Base-by-base conservation (phyloP, 805 yeast genomes). In the Cyberlindnera euphorbiiphila region DNA sequence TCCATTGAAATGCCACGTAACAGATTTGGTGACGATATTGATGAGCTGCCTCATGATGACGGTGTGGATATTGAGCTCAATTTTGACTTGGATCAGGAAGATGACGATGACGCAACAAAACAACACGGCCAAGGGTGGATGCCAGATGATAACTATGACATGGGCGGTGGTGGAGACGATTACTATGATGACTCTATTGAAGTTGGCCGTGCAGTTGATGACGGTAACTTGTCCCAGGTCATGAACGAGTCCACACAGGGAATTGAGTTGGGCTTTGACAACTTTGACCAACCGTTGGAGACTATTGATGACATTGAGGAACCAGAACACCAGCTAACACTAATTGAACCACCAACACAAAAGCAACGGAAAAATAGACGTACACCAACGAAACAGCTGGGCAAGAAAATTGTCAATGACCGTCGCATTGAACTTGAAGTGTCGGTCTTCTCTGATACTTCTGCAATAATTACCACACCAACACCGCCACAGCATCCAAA, bases 1-100 rank as follows among this genome's bases (percentile, higher is more conserved):
- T 81, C 89, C 0, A 69, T 85, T 29, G 95, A 85, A 56, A 50
- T 78, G 29, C 85, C 82, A 9, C 73, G 93, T 58, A 70, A 72
- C 34, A 60, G 50, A 29, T 46, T 53, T 23, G 57, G 37, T 13
- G 49, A 58, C 33, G 58, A 54, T 6, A 29, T 54, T 24, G 60
- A 52, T 29, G 53, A 49, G n/a, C 51, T 55, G 14, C 55, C 57
- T 25, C 51, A 53, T 28, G 60, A 62, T 36, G 61, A 66, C 22
- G 81, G 74, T 39, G 60, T 76, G 39, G 80, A 73, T 19, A 64
- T 80, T 30, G 80, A 78, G 49, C 63, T 79, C 32, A 74, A 68
- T 34, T 57, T 66, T 33, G 72, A 65, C 10, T 55, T 65, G 33
- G 64, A 45, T 18, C 34, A 39, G 30, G 45, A 40, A 25, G 39